Conservation (phyloP, 2,329 filamentous ascomycete genomes). For the Colletotrichum agaves region DNA sequence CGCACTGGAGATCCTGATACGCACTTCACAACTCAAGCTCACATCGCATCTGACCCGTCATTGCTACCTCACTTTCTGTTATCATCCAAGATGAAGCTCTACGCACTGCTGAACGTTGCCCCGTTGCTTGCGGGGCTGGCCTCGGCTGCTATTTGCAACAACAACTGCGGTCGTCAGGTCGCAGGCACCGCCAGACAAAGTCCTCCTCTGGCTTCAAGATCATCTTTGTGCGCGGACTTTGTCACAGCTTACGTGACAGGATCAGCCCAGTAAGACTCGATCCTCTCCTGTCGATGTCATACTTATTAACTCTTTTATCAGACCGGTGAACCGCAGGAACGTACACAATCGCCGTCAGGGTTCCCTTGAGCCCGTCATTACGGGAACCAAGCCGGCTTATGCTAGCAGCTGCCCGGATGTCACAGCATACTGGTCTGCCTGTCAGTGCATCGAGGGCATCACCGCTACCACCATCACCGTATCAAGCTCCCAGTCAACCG, state of each 20-base stretch:
- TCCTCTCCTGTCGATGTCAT: neutral
- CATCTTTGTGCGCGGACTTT: constrained; percentile 22
- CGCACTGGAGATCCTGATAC: neutral
- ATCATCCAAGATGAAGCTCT: neutral
- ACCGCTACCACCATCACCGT: constrained; percentile 32
- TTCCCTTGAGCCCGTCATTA: constrained; percentile 3
- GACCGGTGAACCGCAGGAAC: constrained; percentile 7
- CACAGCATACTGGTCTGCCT: constrained; percentile 38
- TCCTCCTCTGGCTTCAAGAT: constrained; percentile 11
- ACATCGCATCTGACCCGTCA: neutral
- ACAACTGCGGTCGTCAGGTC: constrained; percentile 35
- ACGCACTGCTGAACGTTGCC: neutral
- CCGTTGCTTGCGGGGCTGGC: neutral
- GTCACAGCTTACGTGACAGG: constrained; percentile 17
- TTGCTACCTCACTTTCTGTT: neutral
- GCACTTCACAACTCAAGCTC: neutral
- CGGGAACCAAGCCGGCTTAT: constrained; percentile 35
- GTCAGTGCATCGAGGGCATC: constrained; percentile 40
- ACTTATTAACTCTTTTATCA: neutral
- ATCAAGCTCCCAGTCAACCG: neutral
- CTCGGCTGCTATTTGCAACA: constrained; percentile 26
- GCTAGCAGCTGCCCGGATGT: constrained; percentile 36
- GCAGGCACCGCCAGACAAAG: constrained; percentile 7
- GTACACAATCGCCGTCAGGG: constrained; percentile 15
- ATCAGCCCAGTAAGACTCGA: constrained; percentile 16